A percentile compares a stretch with the other conserved stretches of the same genome.
Conservation (phyloP, 2,329 filamentous ascomycete genomes). For the Trichoderma sp. region DNA sequence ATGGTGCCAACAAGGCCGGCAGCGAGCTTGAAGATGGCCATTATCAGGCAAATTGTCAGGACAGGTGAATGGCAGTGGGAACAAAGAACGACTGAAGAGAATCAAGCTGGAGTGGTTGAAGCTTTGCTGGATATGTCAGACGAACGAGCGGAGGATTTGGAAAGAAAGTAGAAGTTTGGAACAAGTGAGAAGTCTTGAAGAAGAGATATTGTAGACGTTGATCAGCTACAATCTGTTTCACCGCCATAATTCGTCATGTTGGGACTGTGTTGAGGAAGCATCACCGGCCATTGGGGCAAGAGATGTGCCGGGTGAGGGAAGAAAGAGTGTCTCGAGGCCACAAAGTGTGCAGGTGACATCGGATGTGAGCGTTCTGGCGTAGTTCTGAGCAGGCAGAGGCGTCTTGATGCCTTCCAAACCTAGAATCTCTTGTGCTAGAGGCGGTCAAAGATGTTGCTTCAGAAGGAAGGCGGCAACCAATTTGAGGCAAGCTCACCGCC, state of each 20-base stretch:
- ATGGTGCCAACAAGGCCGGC: conserved; percentile 26
- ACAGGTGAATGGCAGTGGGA: background rate
- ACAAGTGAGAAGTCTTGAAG: background rate
- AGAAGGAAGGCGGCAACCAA: background rate
- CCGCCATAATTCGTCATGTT: background rate
- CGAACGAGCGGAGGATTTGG: background rate
- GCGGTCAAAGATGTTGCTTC: conserved; percentile 3
- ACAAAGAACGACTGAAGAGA: background rate
- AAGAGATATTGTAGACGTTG: background rate
- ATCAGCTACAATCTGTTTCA: background rate
- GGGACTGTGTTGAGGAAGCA: background rate
- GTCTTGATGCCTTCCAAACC: background rate
- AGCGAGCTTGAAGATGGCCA: conserved; percentile 29
- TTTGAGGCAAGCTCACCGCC: background rate
- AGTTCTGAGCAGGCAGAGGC: background rate
- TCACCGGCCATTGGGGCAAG: conserved; percentile 3
- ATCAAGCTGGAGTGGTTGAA: background rate
- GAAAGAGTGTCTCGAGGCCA: background rate
- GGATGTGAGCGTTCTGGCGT: no score
- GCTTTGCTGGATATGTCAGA: background rate
- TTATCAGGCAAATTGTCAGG: conserved; percentile 17
- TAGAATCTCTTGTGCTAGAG: background rate
- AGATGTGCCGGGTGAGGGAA: background rate
- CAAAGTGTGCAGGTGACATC: background rate
- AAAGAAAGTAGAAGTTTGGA: background rate